These are phyloP conservation scores for Lithospermum erythrorhizon DNA, from an alignment of 257 asterid genomes.

Conservation along the genomic window DNA sequence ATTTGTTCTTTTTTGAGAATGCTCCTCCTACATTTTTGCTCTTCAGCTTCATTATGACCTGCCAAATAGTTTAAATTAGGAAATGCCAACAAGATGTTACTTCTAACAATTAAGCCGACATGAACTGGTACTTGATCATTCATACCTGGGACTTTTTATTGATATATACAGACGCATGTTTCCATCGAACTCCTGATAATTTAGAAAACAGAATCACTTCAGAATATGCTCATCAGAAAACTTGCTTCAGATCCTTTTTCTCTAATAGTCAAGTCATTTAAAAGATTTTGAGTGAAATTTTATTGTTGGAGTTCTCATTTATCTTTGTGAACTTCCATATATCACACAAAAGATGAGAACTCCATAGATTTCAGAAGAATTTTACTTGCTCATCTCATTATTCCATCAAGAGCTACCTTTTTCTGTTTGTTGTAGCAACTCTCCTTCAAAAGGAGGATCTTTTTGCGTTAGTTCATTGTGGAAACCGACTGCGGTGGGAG, in stretches of 20 bases:
- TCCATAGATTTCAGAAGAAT: not conserved
- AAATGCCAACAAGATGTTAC: not conserved
- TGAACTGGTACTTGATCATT: not conserved
- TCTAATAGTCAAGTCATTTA: not conserved
- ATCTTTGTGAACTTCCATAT: not conserved
- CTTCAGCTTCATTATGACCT: slow-evolving; percentile 64
- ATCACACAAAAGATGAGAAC: not conserved
- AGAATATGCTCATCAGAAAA: not conserved
- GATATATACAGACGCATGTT: slow-evolving; percentile 47
- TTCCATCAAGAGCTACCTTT: slow-evolving; percentile 35
- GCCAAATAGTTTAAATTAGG: slow-evolving; percentile 13
- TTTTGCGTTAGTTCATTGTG: slow-evolving; percentile 30
- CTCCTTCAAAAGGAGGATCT: slow-evolving; percentile 54
- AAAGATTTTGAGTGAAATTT: not conserved
- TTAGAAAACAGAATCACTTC: not conserved
- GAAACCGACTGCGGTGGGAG: slow-evolving; percentile 27
- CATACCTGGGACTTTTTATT: slow-evolving; percentile 57
- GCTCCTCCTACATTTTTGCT: slow-evolving; percentile 78
- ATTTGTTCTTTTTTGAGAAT: slow-evolving; percentile 61
- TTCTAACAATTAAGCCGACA: slow-evolving; percentile 1
- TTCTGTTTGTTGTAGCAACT: slow-evolving; percentile 53
- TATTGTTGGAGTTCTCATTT: not conserved
- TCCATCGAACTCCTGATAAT: slow-evolving; percentile 59
- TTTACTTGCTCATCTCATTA: not conserved
- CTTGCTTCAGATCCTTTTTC: too few species aligned